A percentile compares a stretch with the other conserved stretches of the same genome.
These are phyloP conservation scores for Guyanaporus albipodus DNA, from an alignment of 768 basidiomycete species.

Conservation along the genomic window DNA sequence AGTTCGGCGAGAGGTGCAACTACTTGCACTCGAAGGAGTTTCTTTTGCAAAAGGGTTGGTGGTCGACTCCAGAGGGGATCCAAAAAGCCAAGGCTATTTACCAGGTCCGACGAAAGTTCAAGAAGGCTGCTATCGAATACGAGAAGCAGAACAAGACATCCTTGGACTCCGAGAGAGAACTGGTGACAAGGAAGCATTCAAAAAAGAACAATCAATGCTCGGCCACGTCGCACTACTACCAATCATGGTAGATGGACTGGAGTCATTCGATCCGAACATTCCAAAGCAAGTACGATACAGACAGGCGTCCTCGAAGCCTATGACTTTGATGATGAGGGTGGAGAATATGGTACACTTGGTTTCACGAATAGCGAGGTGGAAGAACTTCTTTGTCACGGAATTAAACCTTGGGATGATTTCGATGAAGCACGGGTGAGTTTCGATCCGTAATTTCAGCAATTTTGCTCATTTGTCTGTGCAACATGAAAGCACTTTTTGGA, in stretches of 20 bases:
- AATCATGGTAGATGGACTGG: too few species aligned
- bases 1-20: slow-evolving; percentile 36
- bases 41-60: slow-evolving; percentile 46
- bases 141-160: not conserved
- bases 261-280: too few species aligned
- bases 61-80: slow-evolving; percentile 21
- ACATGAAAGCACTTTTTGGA: slow-evolving; percentile 4
- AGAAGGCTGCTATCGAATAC: not conserved
- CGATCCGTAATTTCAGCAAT: not conserved
- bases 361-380: slow-evolving; percentile 34
- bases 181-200: not conserved
- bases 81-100: not conserved
- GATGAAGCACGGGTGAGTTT: slow-evolving; percentile 34
- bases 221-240: too few species aligned
- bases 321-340: not conserved
- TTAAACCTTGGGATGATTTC: slow-evolving; percentile 38
- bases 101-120: not conserved
- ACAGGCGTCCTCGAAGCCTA: too few species aligned
- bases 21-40: slow-evolving; percentile 46
- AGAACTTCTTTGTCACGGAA: slow-evolving; percentile 36
- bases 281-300: too few species aligned
- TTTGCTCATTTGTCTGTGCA: too few species aligned
- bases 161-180: not conserved
- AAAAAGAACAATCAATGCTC: too few species aligned
- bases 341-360: not conserved